Evolutionary conservation across 202 grass and related monocot genomes (phyloP).

Genomic region (Schoenoplectus triqueter): DNA sequence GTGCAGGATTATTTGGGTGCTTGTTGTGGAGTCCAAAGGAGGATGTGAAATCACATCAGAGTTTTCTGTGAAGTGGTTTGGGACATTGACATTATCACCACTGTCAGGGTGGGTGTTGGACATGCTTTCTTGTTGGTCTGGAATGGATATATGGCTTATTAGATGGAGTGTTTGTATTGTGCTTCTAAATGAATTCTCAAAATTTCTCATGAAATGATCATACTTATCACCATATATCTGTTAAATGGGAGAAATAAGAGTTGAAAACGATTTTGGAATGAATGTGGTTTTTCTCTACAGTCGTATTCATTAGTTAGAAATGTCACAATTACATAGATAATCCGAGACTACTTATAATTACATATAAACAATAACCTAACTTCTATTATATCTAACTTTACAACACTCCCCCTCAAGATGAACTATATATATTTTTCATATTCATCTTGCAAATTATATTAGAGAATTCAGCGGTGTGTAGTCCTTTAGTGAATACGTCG

Average conservation of each 20-base stretch:
- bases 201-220: conserved; percentile 68
- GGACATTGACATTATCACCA: conserved; percentile 35
- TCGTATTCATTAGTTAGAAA: too few species aligned
- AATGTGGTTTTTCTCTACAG: too few species aligned
- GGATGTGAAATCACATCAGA: conserved; percentile 20
- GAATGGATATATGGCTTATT: conserved; percentile 53
- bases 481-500: too few species aligned
- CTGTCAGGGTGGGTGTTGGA: conserved; percentile 38
- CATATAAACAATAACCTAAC: too few species aligned
- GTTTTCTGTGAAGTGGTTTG: background rate
- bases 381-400: too few species aligned
- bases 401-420: too few species aligned
- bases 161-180: conserved; percentile 78
- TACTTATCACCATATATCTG: conserved; percentile 93
- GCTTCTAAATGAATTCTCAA: conserved; percentile 89
- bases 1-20: conserved; percentile 65
- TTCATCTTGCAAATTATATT: too few species aligned
- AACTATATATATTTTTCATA: too few species aligned
- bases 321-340: too few species aligned
- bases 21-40: conserved; percentile 6
- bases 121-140: conserved; percentile 41
- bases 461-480: too few species aligned
- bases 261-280: too few species aligned
- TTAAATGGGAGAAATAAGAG: conserved; percentile 31
- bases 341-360: too few species aligned